phyloP scores from a whole-genome alignment of 2,329 filamentous ascomycete species.

The Rhynchosporium graminicola region DNA sequence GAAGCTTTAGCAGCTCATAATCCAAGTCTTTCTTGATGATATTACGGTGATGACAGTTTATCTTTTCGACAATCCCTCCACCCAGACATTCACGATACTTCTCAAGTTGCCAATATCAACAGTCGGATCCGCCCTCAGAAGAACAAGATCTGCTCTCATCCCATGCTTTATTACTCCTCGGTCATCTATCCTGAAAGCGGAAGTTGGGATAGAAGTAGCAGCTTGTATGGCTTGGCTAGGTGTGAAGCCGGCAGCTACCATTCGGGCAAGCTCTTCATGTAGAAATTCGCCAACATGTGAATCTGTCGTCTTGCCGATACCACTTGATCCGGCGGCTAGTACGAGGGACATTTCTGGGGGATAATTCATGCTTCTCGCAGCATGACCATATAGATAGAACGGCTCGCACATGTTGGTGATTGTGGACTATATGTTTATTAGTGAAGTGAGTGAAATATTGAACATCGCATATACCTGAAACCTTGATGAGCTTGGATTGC shows the following conservation, averaged over 20 bases:
- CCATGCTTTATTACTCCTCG: conserved; percentile 8
- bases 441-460: background rate
- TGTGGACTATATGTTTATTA: background rate
- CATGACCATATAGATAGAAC: background rate
- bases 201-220: conserved; percentile 2
- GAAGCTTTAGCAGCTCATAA: no score
- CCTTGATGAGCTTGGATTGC: background rate
- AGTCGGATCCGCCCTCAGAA: conserved; percentile 6
- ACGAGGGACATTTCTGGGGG: background rate
- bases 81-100: background rate
- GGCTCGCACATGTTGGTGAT: conserved; percentile 9
- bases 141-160: conserved; percentile 8
- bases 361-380: background rate
- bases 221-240: conserved; percentile 3
- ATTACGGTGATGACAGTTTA: no score
- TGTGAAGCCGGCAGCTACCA: conserved; percentile 8
- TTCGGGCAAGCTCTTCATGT: background rate
- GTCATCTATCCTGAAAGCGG: background rate
- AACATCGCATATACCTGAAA: background rate
- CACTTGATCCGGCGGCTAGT: background rate
- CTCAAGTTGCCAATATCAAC: conserved; percentile 12
- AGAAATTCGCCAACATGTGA: conserved; percentile 4
- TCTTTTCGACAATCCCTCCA: background rate
- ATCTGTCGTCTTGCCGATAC: background rate
- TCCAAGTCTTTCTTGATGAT: no score